Evolutionary conservation across 164 flowering plant species (phyloP), one percentile per base, ranked within the genome.

Genomic region (Hamamelis virginiana): DNA sequence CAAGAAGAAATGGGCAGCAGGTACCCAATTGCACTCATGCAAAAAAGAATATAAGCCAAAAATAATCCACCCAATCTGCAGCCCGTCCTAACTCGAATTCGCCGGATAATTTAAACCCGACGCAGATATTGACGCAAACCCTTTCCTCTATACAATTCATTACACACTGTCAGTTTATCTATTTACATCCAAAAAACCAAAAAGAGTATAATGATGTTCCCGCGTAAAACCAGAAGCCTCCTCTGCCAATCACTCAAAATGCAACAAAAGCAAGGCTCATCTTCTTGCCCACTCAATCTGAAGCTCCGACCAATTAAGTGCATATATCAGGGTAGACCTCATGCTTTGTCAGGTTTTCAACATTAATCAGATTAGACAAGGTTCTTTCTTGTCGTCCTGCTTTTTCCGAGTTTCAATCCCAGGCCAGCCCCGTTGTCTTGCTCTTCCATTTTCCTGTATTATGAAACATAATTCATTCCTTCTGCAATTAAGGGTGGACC

Each of bases 101-200:
- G 27, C 62, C 61, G 26, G 68, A 66, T 46, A 18, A 33, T 71
- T 67, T 60, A 10, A 26, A n/a, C n/a, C 67, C 70, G 15, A 47
- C 43, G 53, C 66, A 59, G 47, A 55, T 61, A 55, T 64, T 19
- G 52, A 48, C 67, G 61, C 56, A 65, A 41, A 56, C 59, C 61
- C 56, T 62, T 56, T 76, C 67, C 43, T 48, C 87, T 81, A 75
- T 84, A 84, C 87, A 81, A 68, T 71, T 71, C 22, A 64, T 64
- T 51, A 66, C 77, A 80, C 77, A 67, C 72, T 64, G 75, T 75
- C 69, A 72, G 67, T 65, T 44, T 73, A 44, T 65, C 78, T 84
- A 82, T 82, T 68, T 84, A 82, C 85, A 84, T 19, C 28, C 21
- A 50, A 28, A 33, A 50, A 33, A 22, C 62, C 60, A 62, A 67